phyloP scores from a whole-genome alignment of 306 rosid species.

The Purshia tridentata region DNA sequence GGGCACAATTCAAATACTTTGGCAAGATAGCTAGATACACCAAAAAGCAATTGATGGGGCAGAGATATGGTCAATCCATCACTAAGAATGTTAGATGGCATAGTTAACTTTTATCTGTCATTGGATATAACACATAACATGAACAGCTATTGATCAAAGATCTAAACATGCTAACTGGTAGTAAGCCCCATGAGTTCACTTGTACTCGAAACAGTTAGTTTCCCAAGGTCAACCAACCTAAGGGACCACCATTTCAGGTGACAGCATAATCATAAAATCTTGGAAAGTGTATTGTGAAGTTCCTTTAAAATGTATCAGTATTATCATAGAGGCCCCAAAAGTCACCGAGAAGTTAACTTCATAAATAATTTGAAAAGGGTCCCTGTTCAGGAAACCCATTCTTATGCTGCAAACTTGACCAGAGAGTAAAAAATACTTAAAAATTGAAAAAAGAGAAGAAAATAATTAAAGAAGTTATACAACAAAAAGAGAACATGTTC shows the following conservation, averaged over 20 bases:
- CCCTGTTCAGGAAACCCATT: not conserved
- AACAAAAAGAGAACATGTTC: not conserved
- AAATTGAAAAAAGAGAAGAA: not conserved
- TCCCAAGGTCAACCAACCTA: not conserved
- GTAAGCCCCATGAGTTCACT: not conserved
- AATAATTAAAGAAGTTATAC: not conserved
- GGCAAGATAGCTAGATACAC: not conserved
- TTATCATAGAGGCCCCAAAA: not conserved
- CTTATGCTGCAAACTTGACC: not conserved
- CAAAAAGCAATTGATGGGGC: not conserved
- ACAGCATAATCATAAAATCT: not conserved
- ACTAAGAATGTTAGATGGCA: not conserved
- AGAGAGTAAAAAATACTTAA: not conserved
- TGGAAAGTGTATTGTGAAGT: not conserved
- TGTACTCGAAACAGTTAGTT: not conserved
- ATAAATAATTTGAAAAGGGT: not conserved
- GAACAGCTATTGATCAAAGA: slow-evolving; percentile 5
- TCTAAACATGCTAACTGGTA: not conserved
- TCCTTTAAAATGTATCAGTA: not conserved
- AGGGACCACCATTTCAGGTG: not conserved
- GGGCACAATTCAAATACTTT: not conserved
- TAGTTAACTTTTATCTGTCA: not conserved
- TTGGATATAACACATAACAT: not conserved
- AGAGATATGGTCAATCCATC: not conserved
- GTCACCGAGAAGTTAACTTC: not conserved